Base-by-base conservation (phyloP, 805 yeast species). In the Barnettozyma pratensis region DNA sequence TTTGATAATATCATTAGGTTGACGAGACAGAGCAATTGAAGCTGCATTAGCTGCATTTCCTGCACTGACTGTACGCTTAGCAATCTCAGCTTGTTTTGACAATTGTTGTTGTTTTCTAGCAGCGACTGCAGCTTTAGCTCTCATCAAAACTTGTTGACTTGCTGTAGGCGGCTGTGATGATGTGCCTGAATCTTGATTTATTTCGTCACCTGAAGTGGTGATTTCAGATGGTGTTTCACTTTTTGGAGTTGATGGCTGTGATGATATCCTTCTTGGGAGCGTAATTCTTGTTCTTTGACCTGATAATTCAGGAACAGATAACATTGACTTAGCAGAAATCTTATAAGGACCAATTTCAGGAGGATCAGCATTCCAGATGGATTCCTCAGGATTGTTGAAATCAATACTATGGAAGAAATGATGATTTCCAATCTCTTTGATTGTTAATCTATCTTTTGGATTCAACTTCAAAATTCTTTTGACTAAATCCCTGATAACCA, bases 261-360 rank as follows among this genome's bases (percentile, higher is more conserved):
- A 55, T 0, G 52, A 49, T 11, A 52, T 51, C 41, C 58, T 59
- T 38, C 58, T 54, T 39, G 63, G 60, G 12, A 55, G 38, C 3
- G 62, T 56, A 37, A 59, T 57, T 46, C 54, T 58, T 0, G 61
- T 52, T 38, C 54, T 51, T 5, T 58, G 49, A 19, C 57, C 63
- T 39, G 64, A 61, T 30, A 77, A 58, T 49, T 72, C 80, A 0
- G 92, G 90, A 37, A 85, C 72, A 35, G 87, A 84, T 68, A 82
- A 77, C 94, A 87, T 86, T 1, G 92, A 79, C 59, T 82, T 81
- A 0, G 94, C 94, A 45, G 77, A 77, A 65, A 87, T 74, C 52
- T 83, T 85, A 59, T 83, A 87, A 0, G 92, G 89, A 1, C 83
- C 79, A 25, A 83, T 64, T 54, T 75, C 83, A 0, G 94, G 94